Percentiles rank a stretch among this genome's conserved stretches.
Conservation (phyloP, 2,329 filamentous ascomycete genomes). For the Byssoonygena ceratinophila region DNA sequence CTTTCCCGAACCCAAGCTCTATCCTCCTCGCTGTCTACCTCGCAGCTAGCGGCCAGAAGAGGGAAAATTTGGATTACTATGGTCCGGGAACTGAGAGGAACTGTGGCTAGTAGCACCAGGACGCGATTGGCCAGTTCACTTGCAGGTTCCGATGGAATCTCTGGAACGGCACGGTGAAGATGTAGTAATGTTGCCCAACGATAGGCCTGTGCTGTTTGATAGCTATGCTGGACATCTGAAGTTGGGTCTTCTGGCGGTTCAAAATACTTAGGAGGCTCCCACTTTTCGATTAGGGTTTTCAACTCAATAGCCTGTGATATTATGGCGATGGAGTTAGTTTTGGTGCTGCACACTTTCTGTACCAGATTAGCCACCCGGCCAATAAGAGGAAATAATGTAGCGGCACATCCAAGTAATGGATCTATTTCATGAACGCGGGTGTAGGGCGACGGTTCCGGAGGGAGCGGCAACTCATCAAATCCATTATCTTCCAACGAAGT, state of each 20-base stretch:
- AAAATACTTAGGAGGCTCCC: constrained; percentile 50
- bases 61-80: constrained; percentile 62
- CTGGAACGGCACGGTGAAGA: constrained; percentile 57
- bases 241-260: constrained; percentile 54
- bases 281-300: constrained; percentile 50
- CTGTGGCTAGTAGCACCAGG: constrained; percentile 51
- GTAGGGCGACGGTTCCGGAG: constrained; percentile 31
- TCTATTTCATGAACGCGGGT: constrained; percentile 50
- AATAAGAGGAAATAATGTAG: constrained; percentile 57
- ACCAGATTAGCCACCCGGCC: constrained; percentile 56
- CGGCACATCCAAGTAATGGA: constrained; percentile 59
- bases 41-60: constrained; percentile 56
- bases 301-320: constrained; percentile 53
- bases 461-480: constrained; percentile 36
- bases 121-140: constrained; percentile 52
- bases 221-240: constrained; percentile 51
- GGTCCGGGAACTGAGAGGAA: constrained; percentile 51
- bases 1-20: constrained; percentile 53
- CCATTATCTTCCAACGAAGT: constrained; percentile 53
- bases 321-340: constrained; percentile 49
- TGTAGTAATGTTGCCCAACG: constrained; percentile 57
- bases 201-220: constrained; percentile 57
- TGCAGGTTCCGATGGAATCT: constrained; percentile 51
- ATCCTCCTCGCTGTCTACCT: constrained; percentile 50
- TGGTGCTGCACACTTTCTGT: constrained; percentile 47